Evolutionary conservation across 1,284 basidiomycete genomes (phyloP).

Genomic region (Bjerkandera adusta): DNA sequence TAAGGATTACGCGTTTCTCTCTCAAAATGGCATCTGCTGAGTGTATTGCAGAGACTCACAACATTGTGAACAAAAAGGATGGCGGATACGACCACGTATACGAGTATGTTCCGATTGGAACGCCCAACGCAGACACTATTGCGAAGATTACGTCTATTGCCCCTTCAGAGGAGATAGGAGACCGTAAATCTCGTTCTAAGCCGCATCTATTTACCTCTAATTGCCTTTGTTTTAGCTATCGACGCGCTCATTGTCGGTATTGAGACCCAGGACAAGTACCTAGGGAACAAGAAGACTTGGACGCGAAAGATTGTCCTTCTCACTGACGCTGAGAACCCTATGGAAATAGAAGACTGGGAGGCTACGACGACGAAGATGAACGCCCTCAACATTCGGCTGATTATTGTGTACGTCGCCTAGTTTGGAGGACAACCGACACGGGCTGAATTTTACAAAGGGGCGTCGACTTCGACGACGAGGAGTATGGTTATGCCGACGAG

Average conservation of each 20-base stretch:
- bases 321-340: conserved; percentile 77
- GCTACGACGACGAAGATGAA: conserved; percentile 71
- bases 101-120: conserved; percentile 77
- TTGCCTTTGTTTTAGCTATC: conserved; percentile 54
- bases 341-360: conserved; percentile 73
- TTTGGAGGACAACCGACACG: neutral
- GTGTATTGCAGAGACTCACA: conserved; percentile 60
- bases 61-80: conserved; percentile 60
- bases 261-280: conserved; percentile 67
- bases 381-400: conserved; percentile 51
- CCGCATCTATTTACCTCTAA: conserved; percentile 1
- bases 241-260: conserved; percentile 86
- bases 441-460: conserved; percentile 47
- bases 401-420: conserved; percentile 56
- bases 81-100: conserved; percentile 77
- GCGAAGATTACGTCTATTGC: conserved; percentile 68
- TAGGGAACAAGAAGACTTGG: conserved; percentile 73
- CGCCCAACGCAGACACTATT: conserved; percentile 75
- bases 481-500: conserved; percentile 60
- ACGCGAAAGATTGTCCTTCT: conserved; percentile 77
- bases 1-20: conserved; percentile 29
- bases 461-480: conserved; percentile 82
- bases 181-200: conserved; percentile 67
- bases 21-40: neutral
- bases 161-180: conserved; percentile 61